These are phyloP conservation scores for Eruca vesicaria DNA, from an alignment of 441 rosid genomes.

Conservation along the genomic window DNA sequence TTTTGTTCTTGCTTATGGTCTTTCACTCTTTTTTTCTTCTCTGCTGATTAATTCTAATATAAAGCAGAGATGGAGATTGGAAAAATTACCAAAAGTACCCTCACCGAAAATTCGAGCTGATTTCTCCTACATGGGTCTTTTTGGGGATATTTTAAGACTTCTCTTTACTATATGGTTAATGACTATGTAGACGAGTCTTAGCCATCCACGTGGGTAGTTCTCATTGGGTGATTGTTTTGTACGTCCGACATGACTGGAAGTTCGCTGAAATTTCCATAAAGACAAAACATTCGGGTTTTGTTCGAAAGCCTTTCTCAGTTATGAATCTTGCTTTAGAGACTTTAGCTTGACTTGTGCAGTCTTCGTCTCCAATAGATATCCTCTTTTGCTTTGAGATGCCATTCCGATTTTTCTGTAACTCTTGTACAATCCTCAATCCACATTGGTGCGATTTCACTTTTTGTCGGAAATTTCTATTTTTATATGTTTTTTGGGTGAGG, in stretches of 20 bases:
- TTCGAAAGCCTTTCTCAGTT: not conserved
- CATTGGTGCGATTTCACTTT: too few species aligned
- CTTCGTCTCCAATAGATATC: not conserved
- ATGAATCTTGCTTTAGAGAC: not conserved
- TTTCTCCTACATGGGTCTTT: not conserved
- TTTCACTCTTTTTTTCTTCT: not conserved
- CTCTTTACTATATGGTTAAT: not conserved
- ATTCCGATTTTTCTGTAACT: not conserved
- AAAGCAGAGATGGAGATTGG: not conserved
- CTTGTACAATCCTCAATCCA: not conserved
- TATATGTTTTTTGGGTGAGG: not conserved
- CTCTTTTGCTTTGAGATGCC: not conserved
- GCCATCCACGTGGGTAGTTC: slow-evolving; percentile 3
- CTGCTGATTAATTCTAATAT: not conserved
- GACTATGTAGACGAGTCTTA: not conserved
- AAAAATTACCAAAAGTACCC: slow-evolving; percentile 10
- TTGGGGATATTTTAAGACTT: not conserved
- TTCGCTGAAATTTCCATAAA: slow-evolving; percentile 11
- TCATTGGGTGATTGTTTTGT: not conserved
- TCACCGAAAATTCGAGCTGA: not conserved
- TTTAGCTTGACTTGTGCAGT: slow-evolving; percentile 6
- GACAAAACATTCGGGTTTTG: not conserved
- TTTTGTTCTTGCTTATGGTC: not conserved
- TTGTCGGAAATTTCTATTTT: not conserved
- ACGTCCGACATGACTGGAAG: slow-evolving; percentile 15